Evolutionary conservation across 1,139 yeast species (phyloP).

Genomic region (Geotrichum reessii): DNA sequence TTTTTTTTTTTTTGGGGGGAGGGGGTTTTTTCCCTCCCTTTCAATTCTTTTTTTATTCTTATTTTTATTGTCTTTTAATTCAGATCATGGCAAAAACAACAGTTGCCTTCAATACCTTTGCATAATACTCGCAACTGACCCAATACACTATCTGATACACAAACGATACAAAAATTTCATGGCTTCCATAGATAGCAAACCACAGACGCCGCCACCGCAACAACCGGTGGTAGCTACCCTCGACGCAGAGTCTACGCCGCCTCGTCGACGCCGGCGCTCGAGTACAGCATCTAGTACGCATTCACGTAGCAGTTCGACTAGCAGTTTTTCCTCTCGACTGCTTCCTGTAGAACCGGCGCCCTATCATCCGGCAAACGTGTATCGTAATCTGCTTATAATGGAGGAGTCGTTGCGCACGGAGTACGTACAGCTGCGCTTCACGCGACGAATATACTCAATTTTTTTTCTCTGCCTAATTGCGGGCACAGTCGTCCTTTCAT

Average conservation of each 20-base stretch:
- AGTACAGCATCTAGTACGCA: slow-evolving; percentile 14
- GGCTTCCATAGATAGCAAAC: slow-evolving; percentile 1
- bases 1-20: background rate
- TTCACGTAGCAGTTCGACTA: slow-evolving; percentile 14
- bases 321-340: background rate
- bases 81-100: background rate
- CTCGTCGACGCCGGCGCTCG: slow-evolving; percentile 16
- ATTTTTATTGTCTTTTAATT: background rate
- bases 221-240: slow-evolving; percentile 2
- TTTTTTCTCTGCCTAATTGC: slow-evolving; percentile 52
- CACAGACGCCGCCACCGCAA: slow-evolving; percentile 8
- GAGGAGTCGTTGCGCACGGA: slow-evolving; percentile 84
- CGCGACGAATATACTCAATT: slow-evolving; percentile 67
- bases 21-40: background rate
- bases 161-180: background rate
- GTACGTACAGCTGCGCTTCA: slow-evolving; percentile 60
- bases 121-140: background rate
- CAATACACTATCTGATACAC: background rate
- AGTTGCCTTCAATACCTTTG: background rate
- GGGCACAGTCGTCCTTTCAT: slow-evolving; percentile 32
- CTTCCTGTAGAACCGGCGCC: slow-evolving; percentile 19
- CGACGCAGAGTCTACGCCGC: slow-evolving; percentile 10
- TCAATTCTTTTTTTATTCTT: background rate
- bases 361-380: slow-evolving; percentile 28
- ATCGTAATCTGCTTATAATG: slow-evolving; percentile 64